phyloP scores from a whole-genome alignment of 345 rosid species.

The Aegle marmelos region DNA sequence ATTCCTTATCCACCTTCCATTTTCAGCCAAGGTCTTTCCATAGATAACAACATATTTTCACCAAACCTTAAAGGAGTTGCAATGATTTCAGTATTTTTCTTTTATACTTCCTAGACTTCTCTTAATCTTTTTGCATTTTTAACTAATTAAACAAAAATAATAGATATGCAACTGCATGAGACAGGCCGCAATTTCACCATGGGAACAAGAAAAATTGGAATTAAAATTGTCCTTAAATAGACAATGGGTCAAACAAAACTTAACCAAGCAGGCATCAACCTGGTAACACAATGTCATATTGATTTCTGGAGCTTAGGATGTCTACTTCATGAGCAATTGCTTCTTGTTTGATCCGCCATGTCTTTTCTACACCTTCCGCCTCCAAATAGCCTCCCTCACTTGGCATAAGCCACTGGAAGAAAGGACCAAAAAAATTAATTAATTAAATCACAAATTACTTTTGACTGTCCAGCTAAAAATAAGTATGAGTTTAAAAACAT shows the following conservation, averaged over 20 bases:
- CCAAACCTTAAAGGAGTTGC: background rate
- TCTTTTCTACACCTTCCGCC: slow-evolving; percentile 83
- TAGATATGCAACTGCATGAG: background rate
- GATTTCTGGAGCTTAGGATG: slow-evolving; percentile 60
- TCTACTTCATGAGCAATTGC: slow-evolving; percentile 58
- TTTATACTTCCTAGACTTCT: background rate
- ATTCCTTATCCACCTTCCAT: background rate
- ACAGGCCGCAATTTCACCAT: background rate
- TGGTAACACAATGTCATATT: slow-evolving; percentile 80
- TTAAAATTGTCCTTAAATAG: background rate
- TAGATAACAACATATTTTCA: background rate
- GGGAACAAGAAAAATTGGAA: background rate
- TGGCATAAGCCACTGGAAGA: slow-evolving; percentile 79
- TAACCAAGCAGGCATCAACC: slow-evolving; percentile 35
- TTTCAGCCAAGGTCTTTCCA: background rate
- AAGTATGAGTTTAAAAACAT: background rate
- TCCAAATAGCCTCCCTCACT: slow-evolving; percentile 81
- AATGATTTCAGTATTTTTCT: background rate
- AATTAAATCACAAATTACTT: background rate
- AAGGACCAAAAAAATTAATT: slow-evolving; percentile 12
- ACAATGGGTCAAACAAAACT: background rate
- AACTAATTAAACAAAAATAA: no score
- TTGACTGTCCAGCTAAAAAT: background rate
- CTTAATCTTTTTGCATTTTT: background rate
- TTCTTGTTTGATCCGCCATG: slow-evolving; percentile 75